phyloP scores from a whole-genome alignment of 306 rosid genomes.

The Canavalia gladiata region DNA sequence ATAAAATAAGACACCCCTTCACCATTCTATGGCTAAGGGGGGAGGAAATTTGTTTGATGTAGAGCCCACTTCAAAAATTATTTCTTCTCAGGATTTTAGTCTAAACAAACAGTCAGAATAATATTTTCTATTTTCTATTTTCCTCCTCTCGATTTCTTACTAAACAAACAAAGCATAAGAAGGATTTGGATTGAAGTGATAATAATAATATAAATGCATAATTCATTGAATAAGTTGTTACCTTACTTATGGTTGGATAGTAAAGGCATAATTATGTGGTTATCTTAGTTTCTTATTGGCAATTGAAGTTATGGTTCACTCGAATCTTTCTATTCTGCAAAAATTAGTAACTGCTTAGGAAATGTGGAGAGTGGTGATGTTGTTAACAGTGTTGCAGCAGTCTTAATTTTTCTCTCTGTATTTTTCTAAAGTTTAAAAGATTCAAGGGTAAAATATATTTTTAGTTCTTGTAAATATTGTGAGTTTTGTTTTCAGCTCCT shows the following conservation, averaged over 20 bases:
- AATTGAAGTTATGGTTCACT: neutral
- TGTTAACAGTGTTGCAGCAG: neutral
- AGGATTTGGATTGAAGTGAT: constrained; percentile 1
- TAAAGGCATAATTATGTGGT: constrained; percentile 8
- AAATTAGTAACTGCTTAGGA: neutral
- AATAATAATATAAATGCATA: neutral
- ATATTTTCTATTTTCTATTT: too few relatives aligned
- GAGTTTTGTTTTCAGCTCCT: too few relatives aligned
- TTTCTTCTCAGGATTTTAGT: too few relatives aligned
- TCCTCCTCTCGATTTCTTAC: too few relatives aligned
- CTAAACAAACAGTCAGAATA: too few relatives aligned
- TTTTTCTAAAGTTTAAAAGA: neutral
- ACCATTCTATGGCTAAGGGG: too few relatives aligned
- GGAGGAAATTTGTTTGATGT: too few relatives aligned
- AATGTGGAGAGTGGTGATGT: constrained; percentile 12
- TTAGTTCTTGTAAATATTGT: too few relatives aligned
- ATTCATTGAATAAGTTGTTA: neutral
- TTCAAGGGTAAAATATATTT: neutral
- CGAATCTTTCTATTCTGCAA: neutral
- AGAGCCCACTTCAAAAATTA: too few relatives aligned
- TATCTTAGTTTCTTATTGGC: constrained; percentile 7
- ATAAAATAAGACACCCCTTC: too few relatives aligned
- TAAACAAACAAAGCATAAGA: too few relatives aligned
- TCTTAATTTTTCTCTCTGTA: neutral
- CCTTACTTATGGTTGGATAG: constrained; percentile 17